Base-by-base conservation (phyloP, 139 green algal genomes). In the Dunaliella primolecta region DNA sequence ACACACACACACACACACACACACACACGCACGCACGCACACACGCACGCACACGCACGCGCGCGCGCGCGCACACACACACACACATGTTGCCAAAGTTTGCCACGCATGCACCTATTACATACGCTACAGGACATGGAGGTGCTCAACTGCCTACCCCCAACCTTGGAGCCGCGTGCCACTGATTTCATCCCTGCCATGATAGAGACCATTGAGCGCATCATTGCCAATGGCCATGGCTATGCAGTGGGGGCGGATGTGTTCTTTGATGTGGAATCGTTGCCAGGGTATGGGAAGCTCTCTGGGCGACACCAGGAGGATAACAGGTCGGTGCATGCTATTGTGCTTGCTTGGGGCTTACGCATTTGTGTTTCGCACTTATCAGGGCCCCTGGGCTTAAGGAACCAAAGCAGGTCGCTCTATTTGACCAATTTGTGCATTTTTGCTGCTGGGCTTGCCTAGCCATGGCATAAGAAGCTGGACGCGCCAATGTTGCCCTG, bases 171-270 rank as follows among this genome's bases (percentile, higher is more conserved):
- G 91, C 97, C 97, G 2, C 89, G 89, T 24, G 97, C 97, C 21
- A 98, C 97, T 24, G 92, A 96, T 71, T 95, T 95, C 89, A 95
- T 99, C 34, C 76, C 84, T 3, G 85, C 93, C 29, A 99, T 99
- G 92, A 92, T 99, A 32, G 25, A 31, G 71, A 97, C 92, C 78
- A 99, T 99, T 82, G 3, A 94, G 83, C 36, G 35, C 76, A 98
- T 99, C 86, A 93, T 99, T 23, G 82, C 89, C 33, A 94, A 98
- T 80, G 96, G 94, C 1, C 95, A 99, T 86, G 97, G 86, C 1
- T 99, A 99, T 80, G 89, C 75, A 0, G 91, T 93, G 35, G 92
- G 88, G 15, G 88, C 81, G 11, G 95, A 98, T 83, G 97, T 99
- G 0, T 99, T 94, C 85, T 99, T 99, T 90, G 92, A 96, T 81